Base-by-base conservation (phyloP, 2,329 filamentous ascomycete species). In the Aspergillus pseudoviridinutans region DNA sequence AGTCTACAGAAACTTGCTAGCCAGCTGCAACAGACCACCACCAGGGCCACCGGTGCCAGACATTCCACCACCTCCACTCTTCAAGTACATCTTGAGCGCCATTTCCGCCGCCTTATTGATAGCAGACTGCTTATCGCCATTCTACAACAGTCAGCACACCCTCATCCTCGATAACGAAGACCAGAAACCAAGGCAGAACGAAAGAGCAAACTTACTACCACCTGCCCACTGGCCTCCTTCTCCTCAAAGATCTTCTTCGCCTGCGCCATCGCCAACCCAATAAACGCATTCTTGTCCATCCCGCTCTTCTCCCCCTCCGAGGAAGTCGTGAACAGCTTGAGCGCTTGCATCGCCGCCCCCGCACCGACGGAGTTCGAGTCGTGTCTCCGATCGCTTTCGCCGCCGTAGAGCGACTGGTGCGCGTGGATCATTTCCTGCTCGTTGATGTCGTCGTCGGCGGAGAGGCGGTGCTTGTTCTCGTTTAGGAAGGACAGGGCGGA, bases 51-150 rank as follows among this genome's bases (percentile, higher is more conserved):
- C 77, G n/a, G 74, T 74, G 1, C 75, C 74, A 24, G 75, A 68
- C n/a, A 77, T 73, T 38, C 80, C 77, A 61, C 80, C 74, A 22
- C 82, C 82, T 71, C 91, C 82, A 66, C 83, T 86, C 84, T 96
- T 92, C 79, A 95, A 78, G 75, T 92, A 96, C 85, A 96, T 89
- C 83, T 96, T 92, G 66, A 96, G 75, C 2, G 92, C 92, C 83
- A 90, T 88, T 81, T 96, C 87, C 1, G 87, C 92, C 3, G 92
- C 92, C 73, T 87, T 80, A 71, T 89, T 86, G 50, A 97, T 79
- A 51, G 86, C 91, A 50, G 86, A 87, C 76, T 96, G 86, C 83
- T 96, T 96, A 76, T 84, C 89, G 4, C 88, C 84, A 27, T 82
- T 61, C 74, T 77, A 55, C 1, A 60, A 17, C 29, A 41, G 14